Percentiles rank a stretch among this genome's conserved stretches.
Conservation (phyloP, 331 rosid species). For the Phaseolus coccineus region DNA sequence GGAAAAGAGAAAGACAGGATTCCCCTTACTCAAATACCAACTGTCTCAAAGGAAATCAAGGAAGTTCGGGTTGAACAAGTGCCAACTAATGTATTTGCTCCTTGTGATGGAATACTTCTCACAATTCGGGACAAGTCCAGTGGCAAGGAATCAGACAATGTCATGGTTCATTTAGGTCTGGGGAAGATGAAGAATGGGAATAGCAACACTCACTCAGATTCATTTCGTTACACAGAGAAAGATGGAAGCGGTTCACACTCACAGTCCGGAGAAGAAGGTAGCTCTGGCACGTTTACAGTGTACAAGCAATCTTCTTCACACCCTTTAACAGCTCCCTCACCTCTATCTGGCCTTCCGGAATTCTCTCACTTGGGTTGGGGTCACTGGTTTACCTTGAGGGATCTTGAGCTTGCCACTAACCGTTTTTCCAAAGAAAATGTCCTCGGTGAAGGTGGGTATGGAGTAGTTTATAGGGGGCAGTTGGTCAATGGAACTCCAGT, state of each 20-base stretch:
- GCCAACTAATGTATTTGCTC: slow-evolving; percentile 67
- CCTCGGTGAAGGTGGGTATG: slow-evolving; percentile 95
- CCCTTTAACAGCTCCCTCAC: slow-evolving; percentile 79
- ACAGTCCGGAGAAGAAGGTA: slow-evolving; percentile 82
- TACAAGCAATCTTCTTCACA: slow-evolving; percentile 72
- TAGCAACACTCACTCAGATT: slow-evolving; percentile 69
- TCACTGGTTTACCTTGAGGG: slow-evolving; percentile 94
- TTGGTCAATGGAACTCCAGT: slow-evolving; percentile 89
- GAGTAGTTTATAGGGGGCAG: slow-evolving; percentile 83
- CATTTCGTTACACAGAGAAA: slow-evolving; percentile 72
- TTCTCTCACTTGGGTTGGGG: slow-evolving; percentile 98
- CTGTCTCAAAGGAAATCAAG: slow-evolving; percentile 86
- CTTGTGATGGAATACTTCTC: slow-evolving; percentile 81
- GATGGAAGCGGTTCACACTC: slow-evolving; percentile 68
- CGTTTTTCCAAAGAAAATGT: slow-evolving; percentile 81
- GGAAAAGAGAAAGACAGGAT: slow-evolving; percentile 57
- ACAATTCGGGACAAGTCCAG: slow-evolving; percentile 85
- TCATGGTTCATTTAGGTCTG: slow-evolving; percentile 78
- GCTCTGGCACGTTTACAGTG: slow-evolving; percentile 66
- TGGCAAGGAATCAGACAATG: slow-evolving; percentile 82
- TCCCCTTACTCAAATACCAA: slow-evolving; percentile 75
- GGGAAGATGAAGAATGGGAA: slow-evolving; percentile 73
- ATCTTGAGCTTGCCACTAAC: slow-evolving; percentile 87
- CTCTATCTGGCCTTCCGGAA: slow-evolving; percentile 83
- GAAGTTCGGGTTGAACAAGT: slow-evolving; percentile 91